Evolutionary conservation across 768 basidiomycete genomes (phyloP).

Genomic region (Pleurotus citrinopileatus): DNA sequence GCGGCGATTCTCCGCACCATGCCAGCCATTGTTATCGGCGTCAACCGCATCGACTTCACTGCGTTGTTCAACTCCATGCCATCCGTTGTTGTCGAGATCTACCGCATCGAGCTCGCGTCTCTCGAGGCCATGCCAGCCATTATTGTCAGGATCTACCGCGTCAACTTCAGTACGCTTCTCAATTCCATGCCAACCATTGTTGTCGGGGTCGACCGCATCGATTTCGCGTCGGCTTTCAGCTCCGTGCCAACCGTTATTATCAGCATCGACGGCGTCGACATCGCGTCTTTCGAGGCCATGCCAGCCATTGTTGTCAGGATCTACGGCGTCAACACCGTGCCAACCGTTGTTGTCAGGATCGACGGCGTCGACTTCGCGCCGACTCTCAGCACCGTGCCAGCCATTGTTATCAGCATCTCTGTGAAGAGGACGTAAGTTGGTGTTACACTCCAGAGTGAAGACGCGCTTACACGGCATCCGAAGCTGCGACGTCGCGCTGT

Average conservation of each 20-base stretch:
- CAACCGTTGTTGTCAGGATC: neutral
- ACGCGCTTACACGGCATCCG: neutral
- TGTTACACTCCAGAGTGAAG: neutral
- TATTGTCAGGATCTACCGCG: neutral
- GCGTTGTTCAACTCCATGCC: neutral
- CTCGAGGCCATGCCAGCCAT: neutral
- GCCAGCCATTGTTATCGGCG: neutral
- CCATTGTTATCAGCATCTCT: neutral
- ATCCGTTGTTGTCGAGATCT: neutral
- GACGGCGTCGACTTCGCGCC: neutral
- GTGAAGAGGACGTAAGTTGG: neutral
- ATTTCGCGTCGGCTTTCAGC: neutral
- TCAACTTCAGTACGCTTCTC: neutral
- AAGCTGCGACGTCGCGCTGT: neutral
- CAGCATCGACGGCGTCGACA: neutral
- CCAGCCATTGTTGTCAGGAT: neutral
- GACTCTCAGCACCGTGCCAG: neutral
- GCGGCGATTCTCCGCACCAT: no score
- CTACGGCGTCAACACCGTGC: neutral
- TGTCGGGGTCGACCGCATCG: neutral
- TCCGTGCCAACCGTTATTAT: neutral
- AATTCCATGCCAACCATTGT: neutral
- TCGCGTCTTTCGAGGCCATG: neutral
- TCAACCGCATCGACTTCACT: neutral
- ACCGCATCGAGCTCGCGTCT: neutral